Conservation (phyloP, 768 basidiomycete species). For the Amanita pseudoporphyria region DNA sequence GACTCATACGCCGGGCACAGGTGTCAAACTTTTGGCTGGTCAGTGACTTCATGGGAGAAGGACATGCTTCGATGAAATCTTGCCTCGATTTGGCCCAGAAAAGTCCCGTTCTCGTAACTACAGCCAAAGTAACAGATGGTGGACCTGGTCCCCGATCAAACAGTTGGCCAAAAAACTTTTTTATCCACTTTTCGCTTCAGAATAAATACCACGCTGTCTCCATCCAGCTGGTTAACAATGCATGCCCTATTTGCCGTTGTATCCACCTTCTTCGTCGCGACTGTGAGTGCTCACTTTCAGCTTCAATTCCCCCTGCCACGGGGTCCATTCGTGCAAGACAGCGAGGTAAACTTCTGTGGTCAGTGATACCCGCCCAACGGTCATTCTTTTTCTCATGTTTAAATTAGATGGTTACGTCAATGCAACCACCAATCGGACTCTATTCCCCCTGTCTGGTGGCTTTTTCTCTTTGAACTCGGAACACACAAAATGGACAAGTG, state of each 20-base stretch:
- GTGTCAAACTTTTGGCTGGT: too few species aligned
- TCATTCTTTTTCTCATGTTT: not conserved
- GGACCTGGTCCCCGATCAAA: too few species aligned
- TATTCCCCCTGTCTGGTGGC: slow-evolving; percentile 57
- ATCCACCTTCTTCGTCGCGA: slow-evolving; percentile 21
- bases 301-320: slow-evolving; percentile 63
- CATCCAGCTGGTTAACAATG: not conserved
- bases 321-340: slow-evolving; percentile 50
- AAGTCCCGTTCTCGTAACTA: too few species aligned
- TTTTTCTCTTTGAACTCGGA: slow-evolving; percentile 57
- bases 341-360: slow-evolving; percentile 60
- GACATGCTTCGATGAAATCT: too few species aligned
- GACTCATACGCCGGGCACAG: too few species aligned
- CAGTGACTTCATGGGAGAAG: too few species aligned
- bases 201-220: not conserved
- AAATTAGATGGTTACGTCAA: slow-evolving; percentile 48
- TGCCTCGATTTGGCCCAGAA: too few species aligned
- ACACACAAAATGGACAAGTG: slow-evolving; percentile 54
- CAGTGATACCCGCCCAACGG: slow-evolving; percentile 11
- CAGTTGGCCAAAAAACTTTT: slow-evolving; percentile 7
- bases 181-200: not conserved
- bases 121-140: too few species aligned
- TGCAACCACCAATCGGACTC: slow-evolving; percentile 44
- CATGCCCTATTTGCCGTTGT: not conserved
- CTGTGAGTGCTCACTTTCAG: slow-evolving; percentile 62